Conservation (phyloP, 805 yeast genomes). For the Saccharomycopsis babjevae region DNA sequence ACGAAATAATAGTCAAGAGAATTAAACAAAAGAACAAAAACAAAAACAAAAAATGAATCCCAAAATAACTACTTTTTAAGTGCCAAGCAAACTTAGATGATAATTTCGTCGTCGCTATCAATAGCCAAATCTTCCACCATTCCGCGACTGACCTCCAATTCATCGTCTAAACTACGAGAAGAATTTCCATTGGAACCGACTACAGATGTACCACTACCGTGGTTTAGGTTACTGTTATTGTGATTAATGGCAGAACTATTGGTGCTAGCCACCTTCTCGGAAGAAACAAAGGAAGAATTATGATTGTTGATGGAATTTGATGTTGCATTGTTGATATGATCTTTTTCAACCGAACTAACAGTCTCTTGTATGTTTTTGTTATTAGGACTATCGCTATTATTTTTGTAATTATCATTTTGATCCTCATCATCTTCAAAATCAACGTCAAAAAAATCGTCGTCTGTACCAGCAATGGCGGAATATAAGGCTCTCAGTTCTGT, state of each 20-base stretch:
- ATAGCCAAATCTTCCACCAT: conserved; percentile 18
- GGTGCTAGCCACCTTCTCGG: background rate
- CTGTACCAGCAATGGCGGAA: conserved; percentile 76
- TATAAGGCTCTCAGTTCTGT: conserved; percentile 72
- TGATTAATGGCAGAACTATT: background rate
- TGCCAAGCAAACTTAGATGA: background rate
- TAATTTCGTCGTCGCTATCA: conserved; percentile 17
- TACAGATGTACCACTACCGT: background rate
- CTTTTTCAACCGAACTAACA: background rate
- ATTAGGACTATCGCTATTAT: conserved; percentile 18
- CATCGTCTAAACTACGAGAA: conserved; percentile 4
- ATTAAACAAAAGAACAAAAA: background rate
- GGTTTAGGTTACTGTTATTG: background rate
- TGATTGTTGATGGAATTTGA: background rate
- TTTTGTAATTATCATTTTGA: conserved; percentile 25
- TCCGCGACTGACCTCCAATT: conserved; percentile 13
- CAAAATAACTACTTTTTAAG: too few relatives aligned
- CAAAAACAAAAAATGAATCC: background rate
- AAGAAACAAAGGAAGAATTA: background rate
- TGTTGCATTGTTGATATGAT: background rate
- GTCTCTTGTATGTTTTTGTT: background rate
- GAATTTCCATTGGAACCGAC: background rate
- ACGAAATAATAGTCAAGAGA: background rate
- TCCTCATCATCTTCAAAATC: conserved; percentile 95
- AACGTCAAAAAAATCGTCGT: conserved; percentile 91